Percentiles rank a stretch among this genome's conserved stretches.
phyloP scores from a whole-genome alignment of 2,329 filamentous ascomycete species.

The Eutypella sp. region DNA sequence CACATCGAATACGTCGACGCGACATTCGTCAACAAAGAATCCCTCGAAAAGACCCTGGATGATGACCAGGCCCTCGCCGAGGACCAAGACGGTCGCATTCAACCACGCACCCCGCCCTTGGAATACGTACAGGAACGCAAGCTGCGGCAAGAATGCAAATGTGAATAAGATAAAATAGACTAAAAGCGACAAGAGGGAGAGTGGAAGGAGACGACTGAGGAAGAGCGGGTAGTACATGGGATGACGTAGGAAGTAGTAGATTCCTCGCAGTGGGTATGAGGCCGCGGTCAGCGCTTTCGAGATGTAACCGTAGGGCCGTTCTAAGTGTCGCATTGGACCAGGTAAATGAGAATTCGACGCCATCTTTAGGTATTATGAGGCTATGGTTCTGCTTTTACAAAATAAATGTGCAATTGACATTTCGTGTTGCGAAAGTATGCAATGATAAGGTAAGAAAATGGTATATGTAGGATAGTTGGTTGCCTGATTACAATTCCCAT shows the following conservation, averaged over 20 bases:
- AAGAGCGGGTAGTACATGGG: constrained; percentile 81
- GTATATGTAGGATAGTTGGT: too few species aligned
- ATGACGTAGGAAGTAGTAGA: constrained; percentile 75
- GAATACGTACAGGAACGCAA: constrained; percentile 83
- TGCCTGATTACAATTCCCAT: too few species aligned
- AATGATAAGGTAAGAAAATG: too few species aligned
- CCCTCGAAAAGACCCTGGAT: constrained; percentile 68
- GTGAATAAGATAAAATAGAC: constrained; percentile 84
- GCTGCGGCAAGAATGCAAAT: constrained; percentile 84
- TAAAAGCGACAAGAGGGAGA: constrained; percentile 74
- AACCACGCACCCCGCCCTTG: constrained; percentile 86
- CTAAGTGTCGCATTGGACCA: constrained; percentile 18
- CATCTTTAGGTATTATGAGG: constrained; percentile 12
- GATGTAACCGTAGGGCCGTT: constrained; percentile 37
- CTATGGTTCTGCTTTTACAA: too few species aligned
- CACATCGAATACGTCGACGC: constrained; percentile 81
- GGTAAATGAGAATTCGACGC: constrained; percentile 14
- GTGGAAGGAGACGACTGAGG: constrained; percentile 68
- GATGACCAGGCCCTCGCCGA: constrained; percentile 76
- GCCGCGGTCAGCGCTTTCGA: constrained; percentile 41
- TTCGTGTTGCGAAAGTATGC: too few species aligned
- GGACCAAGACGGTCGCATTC: constrained; percentile 78
- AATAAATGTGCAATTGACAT: too few species aligned
- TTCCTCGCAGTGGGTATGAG: constrained; percentile 62
- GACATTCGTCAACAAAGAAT: constrained; percentile 73